phyloP scores from a whole-genome alignment of 257 asterid species.

The Lithospermum erythrorhizon region DNA sequence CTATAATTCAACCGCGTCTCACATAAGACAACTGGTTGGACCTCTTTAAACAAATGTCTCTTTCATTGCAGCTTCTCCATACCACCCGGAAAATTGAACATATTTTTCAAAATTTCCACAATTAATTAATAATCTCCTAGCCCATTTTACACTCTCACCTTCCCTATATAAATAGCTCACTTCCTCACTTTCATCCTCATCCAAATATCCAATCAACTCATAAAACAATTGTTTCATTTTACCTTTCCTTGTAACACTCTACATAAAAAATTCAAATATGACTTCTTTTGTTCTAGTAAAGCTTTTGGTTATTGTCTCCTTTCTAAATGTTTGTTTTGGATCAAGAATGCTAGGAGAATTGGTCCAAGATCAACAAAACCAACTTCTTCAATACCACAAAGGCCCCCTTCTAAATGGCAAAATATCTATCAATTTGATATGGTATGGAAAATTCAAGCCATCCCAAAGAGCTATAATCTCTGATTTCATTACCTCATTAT shows the following conservation, averaged over 20 bases:
- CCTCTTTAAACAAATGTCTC: slow-evolving; percentile 5
- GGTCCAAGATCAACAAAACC: slow-evolving; percentile 20
- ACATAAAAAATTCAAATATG: slow-evolving; percentile 8
- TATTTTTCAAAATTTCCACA: not conserved
- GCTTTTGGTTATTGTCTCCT: slow-evolving; percentile 18
- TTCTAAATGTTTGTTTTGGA: slow-evolving; percentile 18
- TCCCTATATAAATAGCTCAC: slow-evolving; percentile 11
- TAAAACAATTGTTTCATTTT: not conserved
- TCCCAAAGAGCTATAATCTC: slow-evolving; percentile 52
- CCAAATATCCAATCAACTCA: slow-evolving; percentile 1
- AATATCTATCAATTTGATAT: slow-evolving; percentile 45
- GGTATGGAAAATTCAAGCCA: slow-evolving; percentile 67
- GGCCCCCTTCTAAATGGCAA: slow-evolving; percentile 56
- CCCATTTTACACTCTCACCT: not conserved
- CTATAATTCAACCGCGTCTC: slow-evolving; percentile 5
- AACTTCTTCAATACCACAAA: slow-evolving; percentile 43
- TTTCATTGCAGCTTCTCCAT: slow-evolving; percentile 14
- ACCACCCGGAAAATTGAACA: not conserved
- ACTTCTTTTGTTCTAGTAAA: slow-evolving; percentile 10
- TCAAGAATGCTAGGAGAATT: slow-evolving; percentile 17
- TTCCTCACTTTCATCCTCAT: slow-evolving; percentile 5
- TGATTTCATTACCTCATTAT: slow-evolving; percentile 53
- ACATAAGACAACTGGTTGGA: slow-evolving; percentile 11
- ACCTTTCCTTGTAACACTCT: not conserved
- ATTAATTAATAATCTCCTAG: not conserved